Conservation (phyloP, 768 basidiomycete genomes). For the Tylopilus sp. region DNA sequence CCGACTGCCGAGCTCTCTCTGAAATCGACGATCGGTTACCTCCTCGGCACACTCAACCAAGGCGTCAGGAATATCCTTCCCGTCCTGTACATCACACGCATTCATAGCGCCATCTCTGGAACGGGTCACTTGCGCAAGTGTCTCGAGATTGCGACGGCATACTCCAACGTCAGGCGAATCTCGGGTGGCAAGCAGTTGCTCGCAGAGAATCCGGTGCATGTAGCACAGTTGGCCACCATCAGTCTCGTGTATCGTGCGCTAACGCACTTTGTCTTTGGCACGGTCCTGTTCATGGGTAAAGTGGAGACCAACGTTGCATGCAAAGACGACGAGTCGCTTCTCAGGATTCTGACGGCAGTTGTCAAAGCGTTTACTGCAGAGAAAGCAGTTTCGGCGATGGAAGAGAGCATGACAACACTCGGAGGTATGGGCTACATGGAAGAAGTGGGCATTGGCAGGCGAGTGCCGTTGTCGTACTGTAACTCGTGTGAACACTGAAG, state of each 20-base stretch:
- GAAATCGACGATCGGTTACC: slow-evolving; percentile 55
- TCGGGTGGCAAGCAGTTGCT: slow-evolving; percentile 48
- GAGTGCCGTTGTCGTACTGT: slow-evolving; percentile 6
- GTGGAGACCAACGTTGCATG: slow-evolving; percentile 53
- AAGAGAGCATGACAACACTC: slow-evolving; percentile 69
- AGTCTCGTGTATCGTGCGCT: slow-evolving; percentile 64
- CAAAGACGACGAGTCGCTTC: slow-evolving; percentile 45
- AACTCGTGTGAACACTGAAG: neutral
- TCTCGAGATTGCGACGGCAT: slow-evolving; percentile 62
- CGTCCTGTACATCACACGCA: slow-evolving; percentile 73
- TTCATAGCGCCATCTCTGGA: slow-evolving; percentile 58
- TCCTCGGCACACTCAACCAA: slow-evolving; percentile 53
- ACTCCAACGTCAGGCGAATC: slow-evolving; percentile 57
- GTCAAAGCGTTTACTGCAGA: slow-evolving; percentile 70
- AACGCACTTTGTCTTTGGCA: slow-evolving; percentile 59
- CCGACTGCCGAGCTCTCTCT: slow-evolving; percentile 76
- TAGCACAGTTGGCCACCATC: slow-evolving; percentile 58
- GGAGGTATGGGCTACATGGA: slow-evolving; percentile 86
- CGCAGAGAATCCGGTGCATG: slow-evolving; percentile 56
- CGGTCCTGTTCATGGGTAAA: slow-evolving; percentile 55
- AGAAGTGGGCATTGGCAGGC: slow-evolving; percentile 68
- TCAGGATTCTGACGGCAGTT: slow-evolving; percentile 66
- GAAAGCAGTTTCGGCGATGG: slow-evolving; percentile 59
- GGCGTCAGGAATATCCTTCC: slow-evolving; percentile 68
- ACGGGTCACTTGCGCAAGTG: slow-evolving; percentile 58